Evolutionary conservation across 768 basidiomycete genomes (phyloP).

Genomic region (Rhodosporidiobolus sp.): DNA sequence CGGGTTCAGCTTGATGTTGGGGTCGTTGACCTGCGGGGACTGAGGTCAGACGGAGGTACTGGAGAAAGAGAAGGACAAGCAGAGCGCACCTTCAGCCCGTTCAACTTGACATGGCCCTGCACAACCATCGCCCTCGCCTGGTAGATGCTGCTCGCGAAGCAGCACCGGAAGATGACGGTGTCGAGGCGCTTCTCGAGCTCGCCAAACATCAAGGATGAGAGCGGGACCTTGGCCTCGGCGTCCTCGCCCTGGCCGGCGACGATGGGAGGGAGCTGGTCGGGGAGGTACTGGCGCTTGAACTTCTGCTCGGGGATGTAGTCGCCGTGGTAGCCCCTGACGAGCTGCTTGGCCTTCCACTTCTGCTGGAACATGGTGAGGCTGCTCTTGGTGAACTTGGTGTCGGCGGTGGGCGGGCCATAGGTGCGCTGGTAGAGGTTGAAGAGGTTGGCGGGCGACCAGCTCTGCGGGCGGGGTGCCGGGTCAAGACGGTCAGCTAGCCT

Average conservation of each 20-base stretch:
- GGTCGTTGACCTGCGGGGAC: conserved; percentile 64
- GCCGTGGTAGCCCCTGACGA: conserved; percentile 90
- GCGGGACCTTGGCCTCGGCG: conserved; percentile 63
- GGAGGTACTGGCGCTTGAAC: conserved; percentile 94
- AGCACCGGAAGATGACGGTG: conserved; percentile 81
- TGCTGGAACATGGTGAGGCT: conserved; percentile 73
- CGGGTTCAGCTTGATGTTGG: conserved; percentile 83
- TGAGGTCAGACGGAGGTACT: conserved; percentile 21
- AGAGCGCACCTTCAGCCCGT: conserved; percentile 74
- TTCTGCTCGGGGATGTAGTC: conserved; percentile 87
- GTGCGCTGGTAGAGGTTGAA: conserved; percentile 86
- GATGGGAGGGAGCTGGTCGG: conserved; percentile 66
- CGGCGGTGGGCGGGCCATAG: conserved; percentile 53
- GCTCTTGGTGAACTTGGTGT: conserved; percentile 58
- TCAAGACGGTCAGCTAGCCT: background rate
- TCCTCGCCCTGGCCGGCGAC: conserved; percentile 54
- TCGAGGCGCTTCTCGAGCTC: conserved; percentile 95
- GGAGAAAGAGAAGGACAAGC: too few species aligned
- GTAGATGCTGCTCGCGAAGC: conserved; percentile 83
- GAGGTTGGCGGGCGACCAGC: conserved; percentile 82
- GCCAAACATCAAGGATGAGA: conserved; percentile 89
- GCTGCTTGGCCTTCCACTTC: conserved; percentile 80
- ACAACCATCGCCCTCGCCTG: conserved; percentile 81
- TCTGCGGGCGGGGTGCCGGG: conserved; percentile 54
- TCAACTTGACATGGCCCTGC: conserved; percentile 80